Base-by-base conservation (phyloP, 2,329 filamentous ascomycete species). In the Fusarium papillatum region DNA sequence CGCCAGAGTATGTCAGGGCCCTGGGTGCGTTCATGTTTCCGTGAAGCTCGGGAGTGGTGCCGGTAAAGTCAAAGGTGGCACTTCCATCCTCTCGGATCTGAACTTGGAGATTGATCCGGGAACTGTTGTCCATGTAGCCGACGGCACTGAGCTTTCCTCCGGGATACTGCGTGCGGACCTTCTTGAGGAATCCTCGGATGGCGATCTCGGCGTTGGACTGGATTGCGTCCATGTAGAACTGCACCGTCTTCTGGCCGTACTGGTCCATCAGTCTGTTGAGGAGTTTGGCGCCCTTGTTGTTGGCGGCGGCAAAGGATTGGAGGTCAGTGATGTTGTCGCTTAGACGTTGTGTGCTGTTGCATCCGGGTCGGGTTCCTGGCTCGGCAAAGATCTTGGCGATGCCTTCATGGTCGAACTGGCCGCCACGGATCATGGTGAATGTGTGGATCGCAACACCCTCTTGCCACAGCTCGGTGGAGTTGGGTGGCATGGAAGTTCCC, bases 91-190 rank as follows among this genome's bases (percentile, higher is more conserved):
- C 89, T 80, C 96, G 90, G 76, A 97, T 96, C 7, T 90, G 92
- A 48, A 97, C 89, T 71, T 91, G 92, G 13, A 96, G 88, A 64
- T 89, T 87, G 78, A 97, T 96, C 0, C 94, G 93, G 22, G 90
- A 94, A 46, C 95, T 94, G 78, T 97, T 95, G 80, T 97, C 95
- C 94, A 97, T 96, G 85, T 92, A 95, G 78, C 97, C 95, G 16
- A 93, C 86, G 0, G 95, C 93, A 8, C 90, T 88, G 1, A 97
- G 88, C 26, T 93, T 91, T 70, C 91, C 66, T 5, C 88, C 17
- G 93, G 93, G 78, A 90, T 88, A 79, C 95, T 94, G 38, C 90
- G 88, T 78, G 89, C 89, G 81, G 91, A 96, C 92, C 10, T 90
- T 87, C 80, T 93, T 95, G 55, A 97, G 87, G 17, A 97, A 88